A percentile compares a stretch with the other conserved stretches of the same genome.
These are phyloP conservation scores for Silene uniflora DNA, from an alignment of 148 eudicot species.

Conservation along the genomic window DNA sequence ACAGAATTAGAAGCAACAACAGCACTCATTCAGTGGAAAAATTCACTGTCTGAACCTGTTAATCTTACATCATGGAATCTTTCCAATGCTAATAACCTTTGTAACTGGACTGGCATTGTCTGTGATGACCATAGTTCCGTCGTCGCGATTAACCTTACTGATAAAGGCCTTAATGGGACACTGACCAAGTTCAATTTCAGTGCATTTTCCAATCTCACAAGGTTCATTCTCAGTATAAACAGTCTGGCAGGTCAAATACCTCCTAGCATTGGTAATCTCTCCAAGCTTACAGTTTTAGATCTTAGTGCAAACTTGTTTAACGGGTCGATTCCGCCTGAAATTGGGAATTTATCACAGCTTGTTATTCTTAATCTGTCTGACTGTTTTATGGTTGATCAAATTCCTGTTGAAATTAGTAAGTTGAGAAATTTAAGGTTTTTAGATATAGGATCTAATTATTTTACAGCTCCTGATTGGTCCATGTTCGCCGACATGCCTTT, in stretches of 20 bases:
- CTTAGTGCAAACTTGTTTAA: conserved; percentile 42
- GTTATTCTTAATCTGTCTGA: conserved; percentile 34
- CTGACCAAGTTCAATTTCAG: conserved; percentile 38
- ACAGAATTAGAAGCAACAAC: conserved; percentile 54
- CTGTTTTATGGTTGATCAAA: conserved; percentile 32
- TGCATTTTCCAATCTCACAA: conserved; percentile 45
- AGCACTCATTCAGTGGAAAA: conserved; percentile 68
- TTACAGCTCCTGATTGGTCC: conserved; percentile 62
- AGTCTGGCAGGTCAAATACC: conserved; percentile 55
- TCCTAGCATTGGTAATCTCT: conserved; percentile 40
- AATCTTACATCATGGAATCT: conserved; percentile 58
- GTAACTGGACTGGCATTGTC: conserved; percentile 68
- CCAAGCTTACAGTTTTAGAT: conserved; percentile 49
- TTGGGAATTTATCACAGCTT: conserved; percentile 50
- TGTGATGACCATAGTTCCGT: conserved; percentile 38
- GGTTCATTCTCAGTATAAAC: conserved; percentile 37
- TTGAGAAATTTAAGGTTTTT: conserved; percentile 42
- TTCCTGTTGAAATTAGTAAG: conserved; percentile 54
- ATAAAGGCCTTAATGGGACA: conserved; percentile 37
- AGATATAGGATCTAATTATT: conserved; percentile 56
- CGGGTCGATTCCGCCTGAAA: conserved; percentile 48
- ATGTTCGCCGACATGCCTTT: conserved; percentile 39
- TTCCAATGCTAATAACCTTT: conserved; percentile 35
- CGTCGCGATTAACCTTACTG: conserved; percentile 34
- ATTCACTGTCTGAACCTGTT: conserved; percentile 29